These are phyloP conservation scores for Orbilia quercus DNA, from an alignment of 2,329 filamentous ascomycete species.

Conservation along the genomic window DNA sequence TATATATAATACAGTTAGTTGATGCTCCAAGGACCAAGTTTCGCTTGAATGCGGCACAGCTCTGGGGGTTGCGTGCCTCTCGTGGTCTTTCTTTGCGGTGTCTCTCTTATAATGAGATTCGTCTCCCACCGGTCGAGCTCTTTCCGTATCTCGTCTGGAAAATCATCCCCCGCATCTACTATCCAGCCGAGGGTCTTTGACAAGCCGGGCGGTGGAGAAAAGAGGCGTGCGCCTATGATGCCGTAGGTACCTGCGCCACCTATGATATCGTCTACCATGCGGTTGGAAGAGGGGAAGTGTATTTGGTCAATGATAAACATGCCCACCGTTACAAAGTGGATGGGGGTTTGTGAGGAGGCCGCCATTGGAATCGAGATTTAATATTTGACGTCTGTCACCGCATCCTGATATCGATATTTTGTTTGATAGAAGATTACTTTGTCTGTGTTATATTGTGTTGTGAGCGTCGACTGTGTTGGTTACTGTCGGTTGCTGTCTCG, in stretches of 20 bases:
- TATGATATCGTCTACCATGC: constrained; percentile 78
- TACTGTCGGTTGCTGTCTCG: constrained; percentile 28
- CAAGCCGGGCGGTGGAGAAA: constrained; percentile 74
- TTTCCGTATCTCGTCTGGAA: constrained; percentile 74
- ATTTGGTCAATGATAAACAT: constrained; percentile 91
- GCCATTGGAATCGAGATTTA: constrained; percentile 7
- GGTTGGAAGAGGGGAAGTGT: constrained; percentile 74
- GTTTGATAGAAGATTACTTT: no score
- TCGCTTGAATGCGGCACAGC: not conserved
- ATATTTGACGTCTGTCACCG: no score
- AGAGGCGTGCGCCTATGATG: constrained; percentile 86
- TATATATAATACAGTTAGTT: not conserved
- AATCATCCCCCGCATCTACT: constrained; percentile 88
- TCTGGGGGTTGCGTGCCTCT: constrained; percentile 68
- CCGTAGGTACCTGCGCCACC: constrained; percentile 85
- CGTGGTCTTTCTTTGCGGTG: constrained; percentile 78
- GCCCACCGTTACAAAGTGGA: constrained; percentile 76
- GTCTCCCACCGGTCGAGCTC: constrained; percentile 81
- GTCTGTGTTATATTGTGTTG: constrained; percentile 34
- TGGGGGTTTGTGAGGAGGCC: not conserved
- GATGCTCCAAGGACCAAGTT: constrained; percentile 72
- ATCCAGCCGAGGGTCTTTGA: constrained; percentile 85
- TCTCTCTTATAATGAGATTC: constrained; percentile 74
- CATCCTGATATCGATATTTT: no score
- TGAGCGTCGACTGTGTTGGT: constrained; percentile 44